These are phyloP conservation scores for Geosmithia flava DNA, from an alignment of 2,329 filamentous ascomycete genomes.

Conservation along the genomic window DNA sequence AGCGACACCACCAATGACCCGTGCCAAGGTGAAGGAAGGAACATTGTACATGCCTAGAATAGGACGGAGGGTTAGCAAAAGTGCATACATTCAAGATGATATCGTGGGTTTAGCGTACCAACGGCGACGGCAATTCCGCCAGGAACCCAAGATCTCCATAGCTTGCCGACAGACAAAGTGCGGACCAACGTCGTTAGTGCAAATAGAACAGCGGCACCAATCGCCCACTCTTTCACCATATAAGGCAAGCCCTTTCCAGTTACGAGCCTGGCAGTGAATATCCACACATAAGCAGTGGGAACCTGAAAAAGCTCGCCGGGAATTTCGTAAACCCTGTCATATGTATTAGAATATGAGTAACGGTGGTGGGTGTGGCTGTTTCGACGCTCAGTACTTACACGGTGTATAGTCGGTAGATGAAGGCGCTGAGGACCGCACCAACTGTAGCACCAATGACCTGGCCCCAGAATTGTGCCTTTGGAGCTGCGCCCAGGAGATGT, in stretches of 20 bases:
- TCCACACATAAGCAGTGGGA: slow-evolving; percentile 92
- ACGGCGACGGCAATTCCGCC: slow-evolving; percentile 94
- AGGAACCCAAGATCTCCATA: slow-evolving; percentile 68
- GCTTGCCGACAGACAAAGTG: slow-evolving; percentile 39
- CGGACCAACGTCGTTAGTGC: slow-evolving; percentile 57
- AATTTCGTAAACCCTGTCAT: slow-evolving; percentile 63
- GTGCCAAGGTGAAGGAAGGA: slow-evolving; percentile 84
- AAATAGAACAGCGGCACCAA: slow-evolving; percentile 64
- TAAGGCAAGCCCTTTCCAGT: slow-evolving; percentile 79
- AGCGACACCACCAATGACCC: slow-evolving; percentile 64
- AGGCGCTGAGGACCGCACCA: slow-evolving; percentile 74
- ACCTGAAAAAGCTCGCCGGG: slow-evolving; percentile 87
- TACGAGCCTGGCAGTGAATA: slow-evolving; percentile 88
- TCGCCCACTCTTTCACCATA: slow-evolving; percentile 72
- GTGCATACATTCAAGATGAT: background rate
- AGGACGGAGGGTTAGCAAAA: background rate
- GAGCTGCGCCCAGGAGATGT: slow-evolving; percentile 80
- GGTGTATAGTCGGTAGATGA: slow-evolving; percentile 84
- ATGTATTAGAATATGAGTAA: background rate
- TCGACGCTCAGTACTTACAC: slow-evolving; percentile 18
- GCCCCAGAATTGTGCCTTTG: slow-evolving; percentile 92
- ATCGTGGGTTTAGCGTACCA: slow-evolving; percentile 33
- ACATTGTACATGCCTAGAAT: slow-evolving; percentile 87
- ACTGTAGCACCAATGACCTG: slow-evolving; percentile 83
- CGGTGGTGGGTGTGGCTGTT: background rate